Evolutionary conservation across 306 rosid genomes (phyloP), one percentile per base, ranked within the genome.

Genomic region (Prosopis cineraria): DNA sequence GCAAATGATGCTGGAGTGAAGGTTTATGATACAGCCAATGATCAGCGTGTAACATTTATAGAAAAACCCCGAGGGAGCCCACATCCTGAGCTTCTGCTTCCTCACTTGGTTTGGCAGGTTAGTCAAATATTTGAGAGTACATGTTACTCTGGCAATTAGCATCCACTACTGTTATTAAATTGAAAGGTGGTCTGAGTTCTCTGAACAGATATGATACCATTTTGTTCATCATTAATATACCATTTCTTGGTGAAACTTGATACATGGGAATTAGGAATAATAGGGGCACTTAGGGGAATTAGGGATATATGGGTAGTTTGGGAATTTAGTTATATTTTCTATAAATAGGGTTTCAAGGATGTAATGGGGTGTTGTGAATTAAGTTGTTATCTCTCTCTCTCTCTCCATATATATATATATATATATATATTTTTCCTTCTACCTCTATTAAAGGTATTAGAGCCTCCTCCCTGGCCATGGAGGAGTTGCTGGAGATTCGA

Each of bases 41-140:
- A 95, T 79, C 96, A 89, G 82, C 97, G 97, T 33, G 84, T 95
- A 75, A 95, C 98, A 83, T 95, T 91, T 78, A 95, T 95, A 30
- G 98, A 95, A 90, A 91, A 91, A 83, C 98, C 99, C 11, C 88
- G 93, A 48, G 98, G 96, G 82, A 88, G 96, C 80, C 98, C 97
- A 70, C 93, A 85, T 33, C 96, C 98, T 9, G 98, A 95, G 88
- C 90, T 95, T 79, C 82, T 95, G 89, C 88, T 85, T 76, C 99
- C 99, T 82, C 98, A 95, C 82, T 82, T 95, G 83, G 97, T 91
- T 82, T 95, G 99, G 99, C 98, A 93, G 98, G 99, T 95, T 82
- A 75, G 97, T 88, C 73, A 70, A 64, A 84, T 70, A 72, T 79
- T 68, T 53, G 60, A 62, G 39, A 10, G 30, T 55, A 37, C 75